A percentile compares a stretch with the other conserved stretches of the same genome.
Conservation (phyloP, 345 rosid genomes). For the Dipteronia dyeriana region DNA sequence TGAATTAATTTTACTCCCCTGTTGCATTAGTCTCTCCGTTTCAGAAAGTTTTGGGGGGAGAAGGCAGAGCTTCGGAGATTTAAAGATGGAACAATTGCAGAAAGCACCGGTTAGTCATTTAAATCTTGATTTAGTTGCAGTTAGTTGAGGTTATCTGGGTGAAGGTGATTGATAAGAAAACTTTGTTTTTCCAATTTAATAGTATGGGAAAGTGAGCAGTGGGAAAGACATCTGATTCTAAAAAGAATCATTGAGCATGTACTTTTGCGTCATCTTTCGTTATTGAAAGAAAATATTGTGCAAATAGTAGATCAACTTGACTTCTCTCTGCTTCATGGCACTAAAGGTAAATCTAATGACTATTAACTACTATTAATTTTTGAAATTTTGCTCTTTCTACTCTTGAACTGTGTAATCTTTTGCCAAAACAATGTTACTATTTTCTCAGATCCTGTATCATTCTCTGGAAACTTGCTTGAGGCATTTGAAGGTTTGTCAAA, state of each 20-base stretch:
- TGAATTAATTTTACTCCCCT: slow-evolving; percentile 9
- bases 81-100: slow-evolving; percentile 92
- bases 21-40: slow-evolving; percentile 58
- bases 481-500: slow-evolving; percentile 75
- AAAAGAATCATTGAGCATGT: slow-evolving; percentile 70
- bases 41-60: slow-evolving; percentile 86
- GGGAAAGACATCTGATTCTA: slow-evolving; percentile 75
- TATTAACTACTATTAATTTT: slow-evolving; percentile 15
- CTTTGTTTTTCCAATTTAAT: slow-evolving; percentile 23
- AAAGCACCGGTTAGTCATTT: slow-evolving; percentile 73
- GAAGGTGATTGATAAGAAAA: slow-evolving; percentile 21
- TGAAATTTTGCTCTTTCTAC: background rate
- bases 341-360: slow-evolving; percentile 48
- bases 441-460: slow-evolving; percentile 66
- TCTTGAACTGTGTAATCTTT: background rate
- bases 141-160: slow-evolving; percentile 6
- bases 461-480: slow-evolving; percentile 57
- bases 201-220: slow-evolving; percentile 85
- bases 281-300: slow-evolving; percentile 51
- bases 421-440: slow-evolving; percentile 11
- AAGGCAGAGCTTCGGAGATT: slow-evolving; percentile 91
- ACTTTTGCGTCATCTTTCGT: slow-evolving; percentile 63
- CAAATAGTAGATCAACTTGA: slow-evolving; percentile 89
- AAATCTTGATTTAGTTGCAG: slow-evolving; percentile 17
- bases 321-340: slow-evolving; percentile 69